These are phyloP conservation scores for Anisodus tanguticus DNA, from an alignment of 257 asterid genomes.

Conservation along the genomic window DNA sequence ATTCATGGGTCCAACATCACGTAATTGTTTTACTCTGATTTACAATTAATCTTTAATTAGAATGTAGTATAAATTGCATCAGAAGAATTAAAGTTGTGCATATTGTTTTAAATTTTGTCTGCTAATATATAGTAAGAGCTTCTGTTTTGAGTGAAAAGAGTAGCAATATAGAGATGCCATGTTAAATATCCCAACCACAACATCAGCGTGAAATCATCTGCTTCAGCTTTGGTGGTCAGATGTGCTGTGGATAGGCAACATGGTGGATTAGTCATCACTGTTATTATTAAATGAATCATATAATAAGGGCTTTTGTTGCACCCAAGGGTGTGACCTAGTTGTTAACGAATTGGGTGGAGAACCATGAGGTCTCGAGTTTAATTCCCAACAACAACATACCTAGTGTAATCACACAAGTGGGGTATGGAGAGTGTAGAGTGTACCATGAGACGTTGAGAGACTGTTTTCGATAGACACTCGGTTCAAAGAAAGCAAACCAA, in stretches of 20 bases:
- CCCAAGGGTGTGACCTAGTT: not conserved
- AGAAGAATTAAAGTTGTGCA: not conserved
- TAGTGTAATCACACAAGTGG: no score
- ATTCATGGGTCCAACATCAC: slow-evolving; percentile 68
- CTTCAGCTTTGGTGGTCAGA: not conserved
- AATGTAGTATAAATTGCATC: no score
- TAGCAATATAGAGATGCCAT: not conserved
- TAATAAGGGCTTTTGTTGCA: not conserved
- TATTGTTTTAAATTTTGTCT: not conserved
- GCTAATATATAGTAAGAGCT: not conserved
- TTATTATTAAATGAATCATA: not conserved
- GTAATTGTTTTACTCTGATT: not conserved
- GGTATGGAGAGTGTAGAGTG: no score
- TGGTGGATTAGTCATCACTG: not conserved
- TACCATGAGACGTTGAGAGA: no score
- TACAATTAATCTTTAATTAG: not conserved
- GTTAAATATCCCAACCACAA: not conserved
- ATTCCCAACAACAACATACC: no score
- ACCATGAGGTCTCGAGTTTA: no score
- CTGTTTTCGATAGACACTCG: no score
- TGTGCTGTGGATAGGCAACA: not conserved
- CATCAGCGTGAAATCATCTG: not conserved
- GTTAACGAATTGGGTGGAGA: no score
- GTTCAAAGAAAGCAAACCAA: no score
- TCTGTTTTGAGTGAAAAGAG: not conserved